A percentile compares a stretch with the other conserved stretches of the same genome.
Evolutionary conservation across 345 rosid genomes (phyloP).

Genomic region (Pseudoturritis turrita): DNA sequence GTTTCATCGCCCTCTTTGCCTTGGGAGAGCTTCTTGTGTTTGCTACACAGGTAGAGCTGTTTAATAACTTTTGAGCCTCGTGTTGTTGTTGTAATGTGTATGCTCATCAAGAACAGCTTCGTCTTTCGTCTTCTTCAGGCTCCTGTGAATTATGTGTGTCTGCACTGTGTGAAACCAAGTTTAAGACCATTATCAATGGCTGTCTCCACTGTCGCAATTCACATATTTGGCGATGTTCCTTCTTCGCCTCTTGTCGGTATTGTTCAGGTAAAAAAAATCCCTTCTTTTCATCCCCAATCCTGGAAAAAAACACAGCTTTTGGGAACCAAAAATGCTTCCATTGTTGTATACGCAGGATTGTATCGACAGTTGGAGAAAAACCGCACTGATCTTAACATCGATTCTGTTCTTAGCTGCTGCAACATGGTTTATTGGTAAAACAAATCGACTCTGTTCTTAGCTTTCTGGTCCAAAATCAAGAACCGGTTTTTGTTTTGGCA

Average conservation of each 20-base stretch:
- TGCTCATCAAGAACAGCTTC: not conserved
- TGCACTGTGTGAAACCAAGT: constrained; percentile 82
- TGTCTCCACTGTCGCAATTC: constrained; percentile 85
- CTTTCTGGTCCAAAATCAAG: not conserved
- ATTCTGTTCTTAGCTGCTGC: constrained; percentile 70
- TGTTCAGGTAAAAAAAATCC: constrained; percentile 51
- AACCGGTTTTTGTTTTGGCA: constrained; percentile 24
- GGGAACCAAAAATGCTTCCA: not conserved
- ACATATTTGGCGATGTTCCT: constrained; percentile 94
- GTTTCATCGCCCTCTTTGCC: constrained; percentile 67
- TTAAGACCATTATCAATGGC: constrained; percentile 95
- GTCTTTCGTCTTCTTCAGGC: constrained; percentile 46
- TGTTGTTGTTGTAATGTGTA: not conserved
- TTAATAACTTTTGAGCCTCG: not conserved
- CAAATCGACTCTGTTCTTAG: not conserved
- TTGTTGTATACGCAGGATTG: constrained; percentile 42
- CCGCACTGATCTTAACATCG: constrained; percentile 64
- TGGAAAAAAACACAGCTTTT: not conserved
- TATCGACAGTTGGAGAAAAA: constrained; percentile 66
- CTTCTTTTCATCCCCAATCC: not conserved
- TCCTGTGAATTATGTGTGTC: constrained; percentile 81
- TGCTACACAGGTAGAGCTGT: constrained; percentile 71
- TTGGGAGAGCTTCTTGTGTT: constrained; percentile 86
- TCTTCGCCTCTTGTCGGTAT: constrained; percentile 95
- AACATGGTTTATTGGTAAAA: constrained; percentile 78